phyloP scores from a whole-genome alignment of 495 filamentous ascomycete genomes.

The Penicillium dipodomyicola region DNA sequence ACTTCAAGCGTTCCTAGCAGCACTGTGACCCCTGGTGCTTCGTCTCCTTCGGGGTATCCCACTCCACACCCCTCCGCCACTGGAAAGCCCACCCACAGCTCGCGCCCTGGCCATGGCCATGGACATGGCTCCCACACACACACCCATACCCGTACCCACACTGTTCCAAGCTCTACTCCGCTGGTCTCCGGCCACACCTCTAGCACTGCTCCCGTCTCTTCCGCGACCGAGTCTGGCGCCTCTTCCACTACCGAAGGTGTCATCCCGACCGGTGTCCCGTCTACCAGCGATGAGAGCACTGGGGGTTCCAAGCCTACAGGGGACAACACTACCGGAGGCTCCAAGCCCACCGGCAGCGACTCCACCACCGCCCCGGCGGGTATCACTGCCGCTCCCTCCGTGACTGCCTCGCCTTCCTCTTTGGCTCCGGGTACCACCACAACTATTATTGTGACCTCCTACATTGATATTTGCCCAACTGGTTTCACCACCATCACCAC shows the following conservation, averaged over 20 bases:
- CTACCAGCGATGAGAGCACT: background rate
- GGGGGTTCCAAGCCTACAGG: background rate
- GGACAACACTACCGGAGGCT: slow-evolving; percentile 1
- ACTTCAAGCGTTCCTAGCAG: background rate
- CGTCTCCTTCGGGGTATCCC: background rate
- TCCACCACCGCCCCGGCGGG: slow-evolving; percentile 12
- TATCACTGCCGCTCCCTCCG: slow-evolving; percentile 44
- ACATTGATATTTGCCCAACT: slow-evolving; percentile 44
- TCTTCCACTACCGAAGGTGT: background rate
- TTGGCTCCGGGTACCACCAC: slow-evolving; percentile 29
- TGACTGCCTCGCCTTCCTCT: slow-evolving; percentile 41
- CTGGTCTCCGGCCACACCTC: background rate
- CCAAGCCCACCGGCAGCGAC: slow-evolving; percentile 15
- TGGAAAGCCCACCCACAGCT: slow-evolving; percentile 8
- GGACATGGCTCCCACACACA: slow-evolving; percentile 2
- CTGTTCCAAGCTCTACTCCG: slow-evolving; percentile 8
- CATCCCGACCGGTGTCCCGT: background rate
- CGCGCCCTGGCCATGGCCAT: slow-evolving; percentile 7
- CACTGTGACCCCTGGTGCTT: background rate
- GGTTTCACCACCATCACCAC: slow-evolving; percentile 47
- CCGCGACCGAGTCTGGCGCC: slow-evolving; percentile 4
- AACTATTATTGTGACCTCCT: slow-evolving; percentile 44
- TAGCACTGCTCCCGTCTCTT: background rate
- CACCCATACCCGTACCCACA: slow-evolving; percentile 1
- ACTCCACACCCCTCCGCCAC: background rate